Conservation (phyloP, 1,139 yeast species). For the Diutina sp. region DNA sequence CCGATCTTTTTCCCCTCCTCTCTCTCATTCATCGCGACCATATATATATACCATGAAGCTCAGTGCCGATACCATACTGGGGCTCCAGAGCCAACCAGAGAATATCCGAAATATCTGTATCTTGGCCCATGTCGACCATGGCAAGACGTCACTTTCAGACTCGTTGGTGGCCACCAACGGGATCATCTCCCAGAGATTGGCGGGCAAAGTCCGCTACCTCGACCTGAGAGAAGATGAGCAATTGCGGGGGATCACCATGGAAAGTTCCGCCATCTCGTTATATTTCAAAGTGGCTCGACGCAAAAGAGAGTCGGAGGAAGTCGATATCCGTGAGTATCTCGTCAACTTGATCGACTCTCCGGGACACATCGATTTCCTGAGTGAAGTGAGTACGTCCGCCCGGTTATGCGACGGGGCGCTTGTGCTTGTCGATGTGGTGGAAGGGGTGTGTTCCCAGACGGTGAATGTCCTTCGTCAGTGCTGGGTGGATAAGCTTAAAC, state of each 20-base stretch:
- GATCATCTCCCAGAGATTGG: conserved; percentile 85
- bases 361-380: conserved; percentile 94
- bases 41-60: neutral
- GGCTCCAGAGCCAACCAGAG: neutral
- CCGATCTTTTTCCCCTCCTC: neutral
- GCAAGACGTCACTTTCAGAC: conserved; percentile 91
- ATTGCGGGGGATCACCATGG: conserved; percentile 94
- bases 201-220: conserved; percentile 86
- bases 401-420: conserved; percentile 95
- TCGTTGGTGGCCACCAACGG: conserved; percentile 91
- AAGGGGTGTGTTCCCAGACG: conserved; percentile 96
- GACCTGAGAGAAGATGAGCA: conserved; percentile 97
- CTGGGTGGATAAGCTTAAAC: conserved; percentile 87
- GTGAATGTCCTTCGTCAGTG: conserved; percentile 90
- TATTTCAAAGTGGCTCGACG: conserved; percentile 57
- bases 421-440: conserved; percentile 90
- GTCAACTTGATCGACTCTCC: conserved; percentile 95
- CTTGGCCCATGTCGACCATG: conserved; percentile 97
- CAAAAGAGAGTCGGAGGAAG: conserved; percentile 20
- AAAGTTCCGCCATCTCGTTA: conserved; percentile 81
- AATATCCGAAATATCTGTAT: conserved; percentile 77
- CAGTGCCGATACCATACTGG: neutral
- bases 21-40: neutral
- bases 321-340: conserved; percentile 57
- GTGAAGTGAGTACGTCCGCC: conserved; percentile 93